These are phyloP conservation scores for Fusarium dimerum DNA, from an alignment of 2,329 filamentous ascomycete genomes.

Conservation along the genomic window DNA sequence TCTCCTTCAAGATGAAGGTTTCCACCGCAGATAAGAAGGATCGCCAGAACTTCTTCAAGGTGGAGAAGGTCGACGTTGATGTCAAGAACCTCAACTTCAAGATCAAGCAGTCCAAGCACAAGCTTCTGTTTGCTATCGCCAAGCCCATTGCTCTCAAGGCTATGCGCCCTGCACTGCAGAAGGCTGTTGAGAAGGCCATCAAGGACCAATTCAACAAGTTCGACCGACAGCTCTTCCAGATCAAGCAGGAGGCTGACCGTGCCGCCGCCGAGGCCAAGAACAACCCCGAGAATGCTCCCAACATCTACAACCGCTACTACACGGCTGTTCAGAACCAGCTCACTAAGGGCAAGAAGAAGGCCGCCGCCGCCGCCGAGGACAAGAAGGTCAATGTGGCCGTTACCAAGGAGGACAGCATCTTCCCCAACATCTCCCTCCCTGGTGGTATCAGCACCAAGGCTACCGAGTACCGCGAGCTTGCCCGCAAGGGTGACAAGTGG, in stretches of 20 bases:
- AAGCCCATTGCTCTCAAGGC: constrained; percentile 86
- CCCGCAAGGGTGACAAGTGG: constrained; percentile 88
- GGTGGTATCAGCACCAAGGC: constrained; percentile 87
- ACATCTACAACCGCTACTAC: constrained; percentile 85
- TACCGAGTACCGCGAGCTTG: constrained; percentile 87
- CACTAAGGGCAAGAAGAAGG: constrained; percentile 77
- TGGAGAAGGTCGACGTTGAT: constrained; percentile 83
- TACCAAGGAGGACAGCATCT: constrained; percentile 80
- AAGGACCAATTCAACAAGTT: constrained; percentile 77
- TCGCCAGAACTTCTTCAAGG: constrained; percentile 85
- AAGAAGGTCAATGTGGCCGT: constrained; percentile 63
- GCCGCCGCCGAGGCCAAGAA: constrained; percentile 57
- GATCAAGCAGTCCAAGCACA: constrained; percentile 93
- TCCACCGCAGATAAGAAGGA: constrained; percentile 78
- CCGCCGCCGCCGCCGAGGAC: constrained; percentile 58
- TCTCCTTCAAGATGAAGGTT: constrained; percentile 89
- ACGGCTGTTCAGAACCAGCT: constrained; percentile 73
- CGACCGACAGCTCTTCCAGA: constrained; percentile 70
- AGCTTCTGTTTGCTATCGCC: constrained; percentile 81
- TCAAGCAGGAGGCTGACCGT: constrained; percentile 81
- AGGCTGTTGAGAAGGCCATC: constrained; percentile 86
- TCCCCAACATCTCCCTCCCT: constrained; percentile 83
- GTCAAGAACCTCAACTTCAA: constrained; percentile 84
- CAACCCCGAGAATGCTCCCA: constrained; percentile 72
- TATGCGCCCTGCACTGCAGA: constrained; percentile 81